Conservation (phyloP, 129 eudicot genomes). For the Ambrosia trifida region DNA sequence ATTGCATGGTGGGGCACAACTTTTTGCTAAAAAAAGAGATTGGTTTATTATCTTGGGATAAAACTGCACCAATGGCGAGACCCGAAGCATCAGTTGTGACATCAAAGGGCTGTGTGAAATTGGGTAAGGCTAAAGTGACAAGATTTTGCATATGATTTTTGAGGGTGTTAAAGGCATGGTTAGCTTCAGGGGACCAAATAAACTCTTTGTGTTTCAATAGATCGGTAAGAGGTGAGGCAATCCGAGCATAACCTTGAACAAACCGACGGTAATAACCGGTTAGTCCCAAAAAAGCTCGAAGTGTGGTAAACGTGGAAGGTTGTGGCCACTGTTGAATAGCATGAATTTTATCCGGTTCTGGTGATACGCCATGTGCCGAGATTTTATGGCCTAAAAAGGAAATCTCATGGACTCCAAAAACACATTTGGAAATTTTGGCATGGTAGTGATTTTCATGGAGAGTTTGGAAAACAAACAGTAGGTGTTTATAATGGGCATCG, state of each 20-base stretch:
- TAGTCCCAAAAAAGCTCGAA: not conserved
- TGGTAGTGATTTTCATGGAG: not conserved
- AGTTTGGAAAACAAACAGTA: not conserved
- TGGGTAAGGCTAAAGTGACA: not conserved
- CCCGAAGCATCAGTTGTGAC: conserved; percentile 4
- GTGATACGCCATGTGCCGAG: not conserved
- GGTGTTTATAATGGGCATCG: not conserved
- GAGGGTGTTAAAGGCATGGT: not conserved
- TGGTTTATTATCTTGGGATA: not conserved
- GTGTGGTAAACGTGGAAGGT: not conserved
- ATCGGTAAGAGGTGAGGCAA: not conserved
- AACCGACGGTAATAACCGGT: not conserved
- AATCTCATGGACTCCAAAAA: not conserved
- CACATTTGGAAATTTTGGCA: not conserved
- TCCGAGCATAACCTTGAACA: not conserved
- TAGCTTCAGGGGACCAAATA: not conserved
- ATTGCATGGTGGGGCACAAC: not conserved
- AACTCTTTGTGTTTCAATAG: not conserved
- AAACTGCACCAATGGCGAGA: not conserved
- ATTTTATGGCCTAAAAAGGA: not conserved
- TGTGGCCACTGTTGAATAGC: not conserved
- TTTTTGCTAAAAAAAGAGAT: conserved; percentile 13
- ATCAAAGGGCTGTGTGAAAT: not conserved
- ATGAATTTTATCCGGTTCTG: not conserved
- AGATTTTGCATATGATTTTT: not conserved